Evolutionary conservation across 108 stramenopile species (phyloP), one percentile per base, ranked within the genome.

Genomic region (Aurantiochytrium sp.): DNA sequence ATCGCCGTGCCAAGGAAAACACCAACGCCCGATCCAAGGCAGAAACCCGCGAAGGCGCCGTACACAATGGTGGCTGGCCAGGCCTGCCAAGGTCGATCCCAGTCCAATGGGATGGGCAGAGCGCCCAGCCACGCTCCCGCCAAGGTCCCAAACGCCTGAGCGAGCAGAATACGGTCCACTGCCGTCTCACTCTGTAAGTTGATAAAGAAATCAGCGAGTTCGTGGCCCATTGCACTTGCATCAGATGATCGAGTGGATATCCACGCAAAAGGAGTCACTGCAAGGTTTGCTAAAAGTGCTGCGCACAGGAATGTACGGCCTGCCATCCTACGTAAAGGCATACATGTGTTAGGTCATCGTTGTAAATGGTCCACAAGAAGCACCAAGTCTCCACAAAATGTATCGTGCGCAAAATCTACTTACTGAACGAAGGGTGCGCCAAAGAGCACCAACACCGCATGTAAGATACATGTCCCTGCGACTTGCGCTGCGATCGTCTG

Each of bases 71-170:
- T 83, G 18, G 49, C 51, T 0, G 76, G 76, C 76, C 76, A 83
- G 19, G 76, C 51, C 4, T 83, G 76, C 76, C 76, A 83, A 6
- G 76, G 76, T 53, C 76, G 45, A 53, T 83, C 76, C 76, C 76
- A 83, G 51, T 83, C 76, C 10, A 83, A 23, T 16, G 76, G 76
- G 28, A 83, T 83, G 12, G 76, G 76, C 19, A 83, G 8, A 6
- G 76, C 76, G n/a, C 76, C 76, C 43, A 35, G 18, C 76, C 76
- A 83, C n/a, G 76, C 76, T 12, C 76, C 76, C 1, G 51, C 49
- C n/a, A 83, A 8, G 10, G 51, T 83, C n/a, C 45, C 49, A 18
- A 12, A 23, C 49, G 23, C 6, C 76, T 83, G 76, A 35, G n/a
- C 3, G 12, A 83, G 23, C 6, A 83, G 8, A 69, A 69, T 18